Percentiles rank a stretch among this genome's conserved stretches.
Conservation (phyloP, 345 rosid genomes). For the Luvunga scandens region DNA sequence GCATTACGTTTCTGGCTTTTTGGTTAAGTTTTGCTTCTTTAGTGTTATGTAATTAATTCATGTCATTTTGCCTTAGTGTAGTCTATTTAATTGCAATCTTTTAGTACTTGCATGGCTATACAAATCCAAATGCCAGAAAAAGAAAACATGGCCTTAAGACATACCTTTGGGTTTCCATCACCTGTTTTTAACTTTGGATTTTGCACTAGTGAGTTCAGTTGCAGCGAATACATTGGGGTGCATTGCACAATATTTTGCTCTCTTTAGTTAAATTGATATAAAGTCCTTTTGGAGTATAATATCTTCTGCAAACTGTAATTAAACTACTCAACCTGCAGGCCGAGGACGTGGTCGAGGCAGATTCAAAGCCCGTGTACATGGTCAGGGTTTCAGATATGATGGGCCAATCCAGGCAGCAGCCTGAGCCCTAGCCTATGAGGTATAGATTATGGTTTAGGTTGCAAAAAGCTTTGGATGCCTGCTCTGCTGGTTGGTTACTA, state of each 20-base stretch:
- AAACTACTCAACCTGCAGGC: constrained; percentile 10
- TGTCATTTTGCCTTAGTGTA: background rate
- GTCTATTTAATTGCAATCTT: no score
- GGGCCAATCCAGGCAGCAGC: constrained; percentile 14
- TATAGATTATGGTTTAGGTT: constrained; percentile 12
- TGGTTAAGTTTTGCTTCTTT: background rate
- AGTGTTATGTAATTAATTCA: background rate
- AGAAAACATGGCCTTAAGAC: background rate
- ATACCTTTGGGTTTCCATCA: background rate
- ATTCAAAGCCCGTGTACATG: constrained; percentile 22
- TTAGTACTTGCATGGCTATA: background rate
- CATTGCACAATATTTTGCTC: background rate
- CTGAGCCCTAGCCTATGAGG: constrained; percentile 4
- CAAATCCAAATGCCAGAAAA: background rate
- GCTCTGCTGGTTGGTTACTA: constrained; percentile 15
- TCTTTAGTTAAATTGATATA: background rate
- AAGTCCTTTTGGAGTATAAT: background rate
- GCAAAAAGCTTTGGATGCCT: constrained; percentile 24
- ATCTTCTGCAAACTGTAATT: background rate
- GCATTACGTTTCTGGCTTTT: no score
- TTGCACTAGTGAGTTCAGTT: background rate
- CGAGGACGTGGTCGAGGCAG: constrained; percentile 20
- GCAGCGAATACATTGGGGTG: background rate
- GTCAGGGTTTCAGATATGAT: constrained; percentile 17
- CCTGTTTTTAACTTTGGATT: background rate